phyloP scores from a whole-genome alignment of 2,329 filamentous ascomycete species.

The Alternaria conjuncta region DNA sequence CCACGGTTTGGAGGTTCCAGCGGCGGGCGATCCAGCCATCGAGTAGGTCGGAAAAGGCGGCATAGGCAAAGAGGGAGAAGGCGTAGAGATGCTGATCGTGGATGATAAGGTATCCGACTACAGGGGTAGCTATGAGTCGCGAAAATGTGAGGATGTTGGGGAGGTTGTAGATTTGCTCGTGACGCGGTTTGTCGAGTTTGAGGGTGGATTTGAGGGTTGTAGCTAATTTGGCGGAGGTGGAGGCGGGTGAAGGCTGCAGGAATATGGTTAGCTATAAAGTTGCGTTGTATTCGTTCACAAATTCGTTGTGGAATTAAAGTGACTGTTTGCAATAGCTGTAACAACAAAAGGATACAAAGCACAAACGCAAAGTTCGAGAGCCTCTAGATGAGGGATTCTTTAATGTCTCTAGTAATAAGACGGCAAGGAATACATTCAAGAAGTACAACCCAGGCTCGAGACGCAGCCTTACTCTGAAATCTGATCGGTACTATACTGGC shows the following conservation, averaged over 20 bases:
- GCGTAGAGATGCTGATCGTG: constrained; percentile 81
- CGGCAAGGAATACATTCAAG: too few species aligned
- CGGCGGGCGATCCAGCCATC: constrained; percentile 92
- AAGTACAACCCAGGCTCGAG: too few species aligned
- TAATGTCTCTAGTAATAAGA: too few species aligned
- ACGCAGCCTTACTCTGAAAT: too few species aligned
- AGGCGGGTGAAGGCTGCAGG: constrained; percentile 5
- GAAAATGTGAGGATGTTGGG: constrained; percentile 92
- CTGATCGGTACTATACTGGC: too few species aligned
- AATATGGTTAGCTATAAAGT: constrained; percentile 3
- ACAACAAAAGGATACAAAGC: too few species aligned
- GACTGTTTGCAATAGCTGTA: too few species aligned
- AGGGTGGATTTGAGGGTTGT: constrained; percentile 39
- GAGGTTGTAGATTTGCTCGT: constrained; percentile 95
- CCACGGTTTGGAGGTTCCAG: constrained; percentile 89
- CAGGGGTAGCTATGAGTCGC: constrained; percentile 80
- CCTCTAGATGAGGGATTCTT: too few species aligned
- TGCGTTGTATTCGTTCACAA: too few species aligned
- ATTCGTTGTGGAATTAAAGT: too few species aligned
- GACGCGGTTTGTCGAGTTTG: constrained; percentile 42
- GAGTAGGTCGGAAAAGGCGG: constrained; percentile 86
- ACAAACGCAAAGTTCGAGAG: too few species aligned
- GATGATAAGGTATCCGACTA: constrained; percentile 87
- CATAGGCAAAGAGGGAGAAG: constrained; percentile 87
- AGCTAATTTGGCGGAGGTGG: constrained; percentile 29